Percentiles rank a stretch among this genome's conserved stretches.
phyloP scores from a whole-genome alignment of 2,329 filamentous ascomycete species.

The Falciphora oryzae region DNA sequence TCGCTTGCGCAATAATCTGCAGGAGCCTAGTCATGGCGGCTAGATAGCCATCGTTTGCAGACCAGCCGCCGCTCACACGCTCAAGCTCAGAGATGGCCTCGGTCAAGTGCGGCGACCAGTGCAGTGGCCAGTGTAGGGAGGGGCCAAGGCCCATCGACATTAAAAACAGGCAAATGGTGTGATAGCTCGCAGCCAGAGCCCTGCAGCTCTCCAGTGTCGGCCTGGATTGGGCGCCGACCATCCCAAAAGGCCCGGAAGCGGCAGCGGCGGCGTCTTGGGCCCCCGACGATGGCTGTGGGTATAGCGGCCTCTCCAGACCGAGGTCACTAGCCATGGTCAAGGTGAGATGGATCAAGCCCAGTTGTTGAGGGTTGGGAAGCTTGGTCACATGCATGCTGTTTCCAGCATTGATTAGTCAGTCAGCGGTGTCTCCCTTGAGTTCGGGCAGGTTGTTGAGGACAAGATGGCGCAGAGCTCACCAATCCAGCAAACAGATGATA shows the following conservation, averaged over 20 bases:
- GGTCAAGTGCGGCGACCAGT: conserved; percentile 29
- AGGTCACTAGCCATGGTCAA: neutral
- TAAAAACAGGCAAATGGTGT: conserved; percentile 28
- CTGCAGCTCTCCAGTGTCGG: conserved; percentile 33
- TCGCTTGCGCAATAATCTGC: conserved; percentile 10
- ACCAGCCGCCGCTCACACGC: neutral
- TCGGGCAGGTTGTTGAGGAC: neutral
- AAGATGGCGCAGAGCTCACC: neutral
- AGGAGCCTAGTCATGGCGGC: conserved; percentile 17
- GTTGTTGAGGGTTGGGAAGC: neutral
- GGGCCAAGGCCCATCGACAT: conserved; percentile 9
- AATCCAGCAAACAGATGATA: conserved; percentile 5
- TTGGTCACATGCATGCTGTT: neutral
- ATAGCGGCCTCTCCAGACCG: neutral
- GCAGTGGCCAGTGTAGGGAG: conserved; percentile 33
- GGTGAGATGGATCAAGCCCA: neutral
- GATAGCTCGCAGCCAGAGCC: conserved; percentile 37
- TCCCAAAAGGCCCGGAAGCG: neutral
- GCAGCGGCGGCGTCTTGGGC: too few species aligned
- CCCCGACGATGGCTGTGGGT: too few species aligned
- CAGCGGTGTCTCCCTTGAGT: neutral
- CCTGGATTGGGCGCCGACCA: conserved; percentile 11
- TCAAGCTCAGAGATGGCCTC: conserved; percentile 16
- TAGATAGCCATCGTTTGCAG: conserved; percentile 13
- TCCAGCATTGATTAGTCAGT: neutral